A percentile compares a stretch with the other conserved stretches of the same genome.
Evolutionary conservation across 2,329 filamentous ascomycete species (phyloP).

Genomic region (Penicillium frequentans): DNA sequence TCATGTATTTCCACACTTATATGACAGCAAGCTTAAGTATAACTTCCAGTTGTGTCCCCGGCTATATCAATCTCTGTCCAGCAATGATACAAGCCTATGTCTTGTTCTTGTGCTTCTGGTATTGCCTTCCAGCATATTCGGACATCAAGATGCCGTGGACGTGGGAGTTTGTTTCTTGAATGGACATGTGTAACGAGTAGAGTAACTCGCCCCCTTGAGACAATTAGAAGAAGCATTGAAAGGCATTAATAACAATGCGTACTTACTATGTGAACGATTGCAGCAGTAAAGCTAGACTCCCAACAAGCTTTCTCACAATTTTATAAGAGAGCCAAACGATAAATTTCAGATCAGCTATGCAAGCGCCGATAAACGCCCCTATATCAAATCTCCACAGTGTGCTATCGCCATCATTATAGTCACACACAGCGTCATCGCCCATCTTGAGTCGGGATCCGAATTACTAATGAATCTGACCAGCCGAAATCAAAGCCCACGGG

Average conservation of each 20-base stretch:
- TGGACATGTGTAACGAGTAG: not conserved
- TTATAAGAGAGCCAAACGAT: slow-evolving; percentile 17
- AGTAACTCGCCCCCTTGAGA: not conserved
- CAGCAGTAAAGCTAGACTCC: not conserved
- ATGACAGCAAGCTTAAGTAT: not conserved
- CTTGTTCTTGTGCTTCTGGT: too few relatives aligned
- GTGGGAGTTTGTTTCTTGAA: not conserved
- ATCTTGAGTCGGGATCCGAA: not conserved
- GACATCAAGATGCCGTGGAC: not conserved
- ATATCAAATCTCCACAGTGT: not conserved
- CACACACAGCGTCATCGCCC: not conserved
- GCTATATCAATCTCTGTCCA: too few relatives aligned
- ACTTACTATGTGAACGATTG: not conserved
- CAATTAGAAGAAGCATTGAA: not conserved
- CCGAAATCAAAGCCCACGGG: not conserved
- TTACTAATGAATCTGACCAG: not conserved
- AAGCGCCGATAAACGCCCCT: not conserved
- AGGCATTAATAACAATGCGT: not conserved
- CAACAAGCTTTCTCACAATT: slow-evolving; percentile 10
- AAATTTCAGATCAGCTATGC: slow-evolving; percentile 10
- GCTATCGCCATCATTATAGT: not conserved
- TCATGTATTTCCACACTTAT: not conserved
- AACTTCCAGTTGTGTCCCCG: not conserved
- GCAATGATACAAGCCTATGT: too few relatives aligned
- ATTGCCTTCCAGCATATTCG: too few relatives aligned